Base-by-base conservation (phyloP, 1,284 basidiomycete species). In the Ceratorhiza oryzae-sativae region DNA sequence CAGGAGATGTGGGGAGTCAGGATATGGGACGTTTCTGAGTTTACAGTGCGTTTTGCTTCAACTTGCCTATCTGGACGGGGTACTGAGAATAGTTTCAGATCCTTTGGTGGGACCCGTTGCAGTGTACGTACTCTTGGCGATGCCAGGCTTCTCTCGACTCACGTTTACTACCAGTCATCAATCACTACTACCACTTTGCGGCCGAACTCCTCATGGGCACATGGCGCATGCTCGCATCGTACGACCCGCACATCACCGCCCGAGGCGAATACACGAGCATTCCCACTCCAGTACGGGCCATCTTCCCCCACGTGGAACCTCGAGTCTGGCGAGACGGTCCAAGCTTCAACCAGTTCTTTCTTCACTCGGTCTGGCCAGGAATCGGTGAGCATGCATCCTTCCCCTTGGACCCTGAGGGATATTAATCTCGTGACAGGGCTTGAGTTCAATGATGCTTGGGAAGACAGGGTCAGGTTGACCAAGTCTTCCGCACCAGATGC, bases 141-240 rank as follows among this genome's bases (percentile, higher is more conserved):
- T 1, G 18, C 18, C 30, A 51, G 27, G 48, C 59, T 25, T 15
- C 51, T 56, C 8, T 20, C 18, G 25, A 48, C 10, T 20, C 23
- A n/a, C 49, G 25, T 34, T 20, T n/a, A 15, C 27, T 13, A 27
- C 6, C 20, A 62, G 71, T 74, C 45, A 51, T 74, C 27, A 46
- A 56, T 23, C 73, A 74, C 46, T 74, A 74, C 67, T 74, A 74
- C 55, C 73, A 74, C 20, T 72, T 72, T 34, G 55, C 71, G 25
- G 71, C 73, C 4, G 71, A 72, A 18, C 65, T 65, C 8, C 56
- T 71, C 13, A 48, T 73, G 32, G 73, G 73, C 8, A 51, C 56
- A 8, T 65, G 68, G 60, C 48, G 73, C 15, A 58, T 67, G 51
- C 62, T 60, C 25, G 48, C 73, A 3, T 73, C 73, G 8, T 58